A percentile compares a stretch with the other conserved stretches of the same genome.
These are phyloP conservation scores for Cercospora berteroae DNA, from an alignment of 2,329 filamentous ascomycete species.

Conservation along the genomic window DNA sequence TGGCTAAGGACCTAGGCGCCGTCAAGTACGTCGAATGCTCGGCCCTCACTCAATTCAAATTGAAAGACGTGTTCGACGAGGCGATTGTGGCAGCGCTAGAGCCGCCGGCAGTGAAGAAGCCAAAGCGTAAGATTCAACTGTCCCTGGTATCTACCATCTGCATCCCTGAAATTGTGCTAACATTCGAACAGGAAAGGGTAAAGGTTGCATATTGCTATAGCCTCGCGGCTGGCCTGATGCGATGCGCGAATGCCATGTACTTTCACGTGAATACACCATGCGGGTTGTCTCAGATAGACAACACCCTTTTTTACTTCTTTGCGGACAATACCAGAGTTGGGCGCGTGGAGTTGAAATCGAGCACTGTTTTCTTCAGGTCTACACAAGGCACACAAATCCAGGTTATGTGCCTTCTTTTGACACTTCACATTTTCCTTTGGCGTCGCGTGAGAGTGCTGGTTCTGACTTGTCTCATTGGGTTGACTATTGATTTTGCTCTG, in stretches of 20 bases:
- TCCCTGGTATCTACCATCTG: neutral
- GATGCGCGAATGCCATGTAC: neutral
- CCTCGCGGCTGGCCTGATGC: neutral
- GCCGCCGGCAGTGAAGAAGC: slow-evolving; percentile 77
- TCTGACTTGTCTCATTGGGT: neutral
- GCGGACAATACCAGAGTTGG: slow-evolving; percentile 23
- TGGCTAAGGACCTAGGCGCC: slow-evolving; percentile 95
- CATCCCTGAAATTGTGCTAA: neutral
- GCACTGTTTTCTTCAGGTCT: slow-evolving; percentile 21
- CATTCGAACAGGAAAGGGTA: slow-evolving; percentile 33
- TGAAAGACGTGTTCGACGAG: slow-evolving; percentile 99
- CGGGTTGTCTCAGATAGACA: slow-evolving; percentile 21
- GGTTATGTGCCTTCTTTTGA: slow-evolving; percentile 10
- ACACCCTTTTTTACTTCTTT: slow-evolving; percentile 7
- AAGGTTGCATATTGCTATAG: slow-evolving; percentile 38
- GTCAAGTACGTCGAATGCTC: slow-evolving; percentile 99
- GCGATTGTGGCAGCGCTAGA: slow-evolving; percentile 94
- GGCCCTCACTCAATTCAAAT: slow-evolving; percentile 93
- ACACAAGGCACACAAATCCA: slow-evolving; percentile 23
- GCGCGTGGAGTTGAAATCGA: slow-evolving; percentile 23
- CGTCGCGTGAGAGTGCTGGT: neutral
- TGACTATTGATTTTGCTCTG: neutral
- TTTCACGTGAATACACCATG: slow-evolving; percentile 5
- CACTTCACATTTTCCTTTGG: neutral
- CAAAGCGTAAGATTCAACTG: slow-evolving; percentile 31